A percentile compares a stretch with the other conserved stretches of the same genome.
Evolutionary conservation across 2,329 filamentous ascomycete genomes (phyloP).

Genomic region (Pseudogymnoascus sp.): DNA sequence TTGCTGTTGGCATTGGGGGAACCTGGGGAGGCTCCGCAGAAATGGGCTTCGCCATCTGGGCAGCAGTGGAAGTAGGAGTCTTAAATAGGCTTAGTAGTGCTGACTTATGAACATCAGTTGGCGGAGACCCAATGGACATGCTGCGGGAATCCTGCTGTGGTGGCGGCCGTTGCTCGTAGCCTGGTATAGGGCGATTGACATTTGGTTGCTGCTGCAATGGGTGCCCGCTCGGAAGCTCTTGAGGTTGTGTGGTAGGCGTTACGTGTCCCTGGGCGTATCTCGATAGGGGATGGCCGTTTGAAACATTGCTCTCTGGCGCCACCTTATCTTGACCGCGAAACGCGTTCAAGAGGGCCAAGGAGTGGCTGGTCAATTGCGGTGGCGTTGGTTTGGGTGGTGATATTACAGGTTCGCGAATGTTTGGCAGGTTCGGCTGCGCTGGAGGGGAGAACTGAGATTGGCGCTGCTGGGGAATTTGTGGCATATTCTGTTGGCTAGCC

Average conservation of each 20-base stretch:
- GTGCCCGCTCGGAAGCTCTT: conserved; percentile 23
- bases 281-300: conserved; percentile 18
- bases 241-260: conserved; percentile 11
- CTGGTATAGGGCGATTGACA: conserved; percentile 8
- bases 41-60: conserved; percentile 16
- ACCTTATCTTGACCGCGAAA: conserved; percentile 32
- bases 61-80: conserved; percentile 20
- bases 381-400: conserved; percentile 21
- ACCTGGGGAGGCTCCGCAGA: not conserved
- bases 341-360: conserved; percentile 38
- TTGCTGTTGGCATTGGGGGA: not conserved
- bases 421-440: conserved; percentile 23
- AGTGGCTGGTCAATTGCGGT: conserved; percentile 35
- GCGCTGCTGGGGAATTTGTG: not conserved
- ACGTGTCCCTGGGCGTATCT: conserved; percentile 14
- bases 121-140: conserved; percentile 18
- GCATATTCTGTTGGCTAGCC: conserved; percentile 11
- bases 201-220: not conserved
- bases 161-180: conserved; percentile 13
- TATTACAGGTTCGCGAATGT: conserved; percentile 23
- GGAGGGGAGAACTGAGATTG: conserved; percentile 10
- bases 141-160: conserved; percentile 12
- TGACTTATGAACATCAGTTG: conserved; percentile 25
- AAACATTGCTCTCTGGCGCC: conserved; percentile 9
- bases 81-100: conserved; percentile 27